Percentiles rank a stretch among this genome's conserved stretches.
phyloP scores from a whole-genome alignment of 371 early-diverging fungal genomes.

The Mucor piriformis region DNA sequence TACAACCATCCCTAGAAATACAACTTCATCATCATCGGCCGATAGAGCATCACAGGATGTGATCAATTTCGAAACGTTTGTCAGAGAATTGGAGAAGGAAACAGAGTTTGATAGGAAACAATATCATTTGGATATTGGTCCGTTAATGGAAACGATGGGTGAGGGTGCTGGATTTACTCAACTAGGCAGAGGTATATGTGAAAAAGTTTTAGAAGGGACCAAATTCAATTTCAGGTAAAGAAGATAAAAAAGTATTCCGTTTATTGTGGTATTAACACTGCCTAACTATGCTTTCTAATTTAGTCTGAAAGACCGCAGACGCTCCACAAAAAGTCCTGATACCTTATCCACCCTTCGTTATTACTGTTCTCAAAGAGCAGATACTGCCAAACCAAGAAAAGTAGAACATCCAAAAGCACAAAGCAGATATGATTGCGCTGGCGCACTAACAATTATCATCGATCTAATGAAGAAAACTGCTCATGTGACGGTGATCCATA shows the following conservation, averaged over 20 bases:
- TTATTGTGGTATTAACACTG: too few relatives aligned
- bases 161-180: slow-evolving; percentile 43
- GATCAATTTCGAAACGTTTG: slow-evolving; percentile 38
- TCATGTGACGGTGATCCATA: slow-evolving; percentile 52
- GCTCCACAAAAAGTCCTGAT: slow-evolving; percentile 49
- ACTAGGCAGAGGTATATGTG: slow-evolving; percentile 51
- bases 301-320: slow-evolving; percentile 54
- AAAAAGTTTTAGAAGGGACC: slow-evolving; percentile 47
- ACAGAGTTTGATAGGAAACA: slow-evolving; percentile 46
- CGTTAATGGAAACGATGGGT: slow-evolving; percentile 34
- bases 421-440: slow-evolving; percentile 49
- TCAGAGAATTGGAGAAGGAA: slow-evolving; percentile 37
- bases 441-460: slow-evolving; percentile 53
- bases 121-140: slow-evolving; percentile 42
- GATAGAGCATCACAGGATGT: slow-evolving; percentile 15
- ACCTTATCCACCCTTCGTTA: slow-evolving; percentile 51
- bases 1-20: neutral
- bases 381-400: slow-evolving; percentile 52
- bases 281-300: too few relatives aligned
- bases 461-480: slow-evolving; percentile 48
- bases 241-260: too few relatives aligned
- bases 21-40: slow-evolving; percentile 7
- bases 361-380: slow-evolving; percentile 52
- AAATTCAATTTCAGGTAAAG: slow-evolving; percentile 54
- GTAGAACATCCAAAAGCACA: slow-evolving; percentile 48